phyloP scores from a whole-genome alignment of 2,329 filamentous ascomycete genomes.

The Truncatella angustata region DNA sequence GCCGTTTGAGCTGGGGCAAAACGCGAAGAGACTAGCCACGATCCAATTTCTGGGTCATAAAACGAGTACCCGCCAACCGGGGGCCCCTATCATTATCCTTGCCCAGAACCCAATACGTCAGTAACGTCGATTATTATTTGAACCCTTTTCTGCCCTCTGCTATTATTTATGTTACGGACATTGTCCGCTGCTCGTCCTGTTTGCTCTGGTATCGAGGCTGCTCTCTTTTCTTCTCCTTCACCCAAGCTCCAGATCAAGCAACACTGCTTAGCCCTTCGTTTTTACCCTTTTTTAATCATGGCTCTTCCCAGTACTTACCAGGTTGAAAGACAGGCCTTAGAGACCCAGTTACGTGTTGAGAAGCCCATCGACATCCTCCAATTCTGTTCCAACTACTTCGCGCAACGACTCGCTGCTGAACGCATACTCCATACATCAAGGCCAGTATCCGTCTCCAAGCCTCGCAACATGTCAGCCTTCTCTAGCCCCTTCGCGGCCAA shows the following conservation, averaged over 20 bases:
- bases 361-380: conserved; percentile 65
- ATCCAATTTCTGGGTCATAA: conserved; percentile 6
- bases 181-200: neutral
- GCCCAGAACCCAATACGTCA: conserved; percentile 6
- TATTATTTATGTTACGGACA: neutral
- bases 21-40: conserved; percentile 5
- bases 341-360: conserved; percentile 56
- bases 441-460: neutral
- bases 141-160: conserved; percentile 1
- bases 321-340: conserved; percentile 62
- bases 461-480: conserved; percentile 67
- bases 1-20: neutral
- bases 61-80: neutral
- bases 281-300: conserved; percentile 28
- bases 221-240: neutral
- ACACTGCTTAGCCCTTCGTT: neutral
- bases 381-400: conserved; percentile 69
- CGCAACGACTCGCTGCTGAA: conserved; percentile 63
- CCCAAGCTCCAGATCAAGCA: neutral
- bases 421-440: conserved; percentile 53
- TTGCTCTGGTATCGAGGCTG: neutral
- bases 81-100: neutral
- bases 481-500: conserved; percentile 68
- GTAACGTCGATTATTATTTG: too few species aligned
- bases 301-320: conserved; percentile 54